Evolutionary conservation across 495 filamentous ascomycete genomes (phyloP), one percentile per base, ranked within the genome.

Genomic region (Penicillium steckii): DNA sequence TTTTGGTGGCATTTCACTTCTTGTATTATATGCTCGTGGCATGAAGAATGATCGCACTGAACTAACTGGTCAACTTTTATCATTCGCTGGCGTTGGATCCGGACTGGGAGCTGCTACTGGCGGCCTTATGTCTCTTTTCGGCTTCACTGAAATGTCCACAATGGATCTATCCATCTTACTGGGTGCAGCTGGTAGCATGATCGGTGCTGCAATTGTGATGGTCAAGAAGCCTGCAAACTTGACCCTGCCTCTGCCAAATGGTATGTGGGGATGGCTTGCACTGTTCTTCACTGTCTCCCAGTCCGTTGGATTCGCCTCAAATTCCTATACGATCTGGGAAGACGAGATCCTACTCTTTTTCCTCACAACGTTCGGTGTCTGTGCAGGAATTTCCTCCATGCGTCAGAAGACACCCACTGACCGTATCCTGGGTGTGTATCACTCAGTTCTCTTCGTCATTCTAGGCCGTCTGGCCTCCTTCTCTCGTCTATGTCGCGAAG

Each of bases 251-350:
- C 53, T 91, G n/a, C 92, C 93, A 0, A 82, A 64, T n/a, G 86
- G 85, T 0, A 66, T 91, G 46, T 97, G 92, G 93, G 89, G 90
- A 15, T 90, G 89, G 85, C 76, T 96, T 46, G 85, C 89, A 1
- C 67, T 92, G 33, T 64, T 92, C 22, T 89, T 96, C 56, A 93
- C 91, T 0, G 66, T 89, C 22, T 82, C 83, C 56, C 90, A 95
- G 65, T 94, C 89, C 13, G 71, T 89, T 55, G 93, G 92, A 30
- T 97, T 97, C 69, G 94, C 91, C 0, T 93, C 94, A 4, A 99
- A 97, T 65, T 97, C 94, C 2, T 99, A 91, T 70, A 97, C 93
- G 4, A 96, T 99, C 55, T 97, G 95, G 95, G 94, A 99, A 72
- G 95, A 97, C 59, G 88, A 91, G 15, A 96, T 95, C 40, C 77